Conservation (phyloP, 1,284 basidiomycete species). For the Cryptococcus hybrid region DNA sequence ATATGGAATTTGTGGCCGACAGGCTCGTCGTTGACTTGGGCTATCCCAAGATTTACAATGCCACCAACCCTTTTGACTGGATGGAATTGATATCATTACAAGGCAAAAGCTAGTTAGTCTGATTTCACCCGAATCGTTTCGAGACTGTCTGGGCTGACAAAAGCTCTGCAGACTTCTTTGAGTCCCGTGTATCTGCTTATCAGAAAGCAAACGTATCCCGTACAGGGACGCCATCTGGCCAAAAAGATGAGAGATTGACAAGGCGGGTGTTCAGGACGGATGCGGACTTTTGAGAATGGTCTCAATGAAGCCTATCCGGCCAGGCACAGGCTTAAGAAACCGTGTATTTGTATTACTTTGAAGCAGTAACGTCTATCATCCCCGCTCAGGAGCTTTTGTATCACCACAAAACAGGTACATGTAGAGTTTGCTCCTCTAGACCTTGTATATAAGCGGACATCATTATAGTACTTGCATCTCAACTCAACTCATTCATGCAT, state of each 20-base stretch:
- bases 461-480: not conserved
- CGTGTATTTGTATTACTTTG: too few species aligned
- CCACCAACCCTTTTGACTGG: slow-evolving; percentile 70
- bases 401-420: too few species aligned
- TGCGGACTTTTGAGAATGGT: slow-evolving; percentile 18
- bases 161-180: slow-evolving; percentile 40
- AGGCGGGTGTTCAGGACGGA: slow-evolving; percentile 24
- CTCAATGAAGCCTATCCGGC: not conserved
- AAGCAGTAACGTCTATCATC: not conserved
- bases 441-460: not conserved
- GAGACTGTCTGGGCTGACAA: not conserved
- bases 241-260: slow-evolving; percentile 3
- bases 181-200: slow-evolving; percentile 46
- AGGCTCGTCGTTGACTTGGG: slow-evolving; percentile 75
- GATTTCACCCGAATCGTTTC: not conserved
- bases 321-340: not conserved
- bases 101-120: slow-evolving; percentile 49
- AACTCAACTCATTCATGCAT: not conserved
- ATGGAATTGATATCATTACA: slow-evolving; percentile 93
- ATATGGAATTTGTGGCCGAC: slow-evolving; percentile 95
- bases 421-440: not conserved
- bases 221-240: slow-evolving; percentile 24
- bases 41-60: slow-evolving; percentile 70
- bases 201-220: slow-evolving; percentile 43
- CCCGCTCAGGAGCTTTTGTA: not conserved